These are phyloP conservation scores for Panaeolus cyanescens DNA, from an alignment of 768 basidiomycete genomes.

Conservation along the genomic window DNA sequence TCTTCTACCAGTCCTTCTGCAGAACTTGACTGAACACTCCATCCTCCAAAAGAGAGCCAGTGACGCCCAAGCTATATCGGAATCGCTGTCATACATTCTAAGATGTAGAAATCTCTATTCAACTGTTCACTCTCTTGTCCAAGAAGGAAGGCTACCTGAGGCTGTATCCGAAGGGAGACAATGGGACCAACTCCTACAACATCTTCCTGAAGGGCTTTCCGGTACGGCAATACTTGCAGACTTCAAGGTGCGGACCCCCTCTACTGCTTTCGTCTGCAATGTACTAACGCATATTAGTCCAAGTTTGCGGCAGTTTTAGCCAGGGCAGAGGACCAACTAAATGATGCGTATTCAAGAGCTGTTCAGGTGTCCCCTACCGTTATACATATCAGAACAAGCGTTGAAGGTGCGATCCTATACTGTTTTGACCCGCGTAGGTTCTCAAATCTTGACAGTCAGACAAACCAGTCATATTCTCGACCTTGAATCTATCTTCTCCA, in stretches of 20 bases:
- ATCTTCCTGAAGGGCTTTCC: conserved; percentile 34
- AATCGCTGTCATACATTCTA: conserved; percentile 56
- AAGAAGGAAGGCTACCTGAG: conserved; percentile 63
- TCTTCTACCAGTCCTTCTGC: conserved; percentile 60
- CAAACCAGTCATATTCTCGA: conserved; percentile 52
- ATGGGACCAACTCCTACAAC: conserved; percentile 20
- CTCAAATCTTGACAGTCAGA: conserved; percentile 46
- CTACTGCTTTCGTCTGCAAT: conserved; percentile 1
- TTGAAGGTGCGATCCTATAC: conserved; percentile 38
- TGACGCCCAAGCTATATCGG: conserved; percentile 52
- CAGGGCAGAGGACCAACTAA: conserved; percentile 70
- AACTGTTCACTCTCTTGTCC: conserved; percentile 45
- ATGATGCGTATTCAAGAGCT: conserved; percentile 65
- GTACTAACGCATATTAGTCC: conserved; percentile 37
- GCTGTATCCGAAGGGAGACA: conserved; percentile 43
- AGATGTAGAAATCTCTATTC: conserved; percentile 51
- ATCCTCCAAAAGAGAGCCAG: conserved; percentile 61
- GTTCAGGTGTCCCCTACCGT: conserved; percentile 51
- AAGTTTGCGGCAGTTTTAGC: conserved; percentile 56
- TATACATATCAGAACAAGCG: conserved; percentile 49
- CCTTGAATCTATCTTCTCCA: conserved; percentile 57
- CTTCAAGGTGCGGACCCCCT: conserved; percentile 51
- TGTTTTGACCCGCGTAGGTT: neutral
- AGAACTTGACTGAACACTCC: conserved; percentile 58
- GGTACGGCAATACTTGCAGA: conserved; percentile 51